Percentiles rank a stretch among this genome's conserved stretches.
These are phyloP conservation scores for Narthecium ossifragum DNA, from an alignment of 106 monocot genomes.

Conservation along the genomic window DNA sequence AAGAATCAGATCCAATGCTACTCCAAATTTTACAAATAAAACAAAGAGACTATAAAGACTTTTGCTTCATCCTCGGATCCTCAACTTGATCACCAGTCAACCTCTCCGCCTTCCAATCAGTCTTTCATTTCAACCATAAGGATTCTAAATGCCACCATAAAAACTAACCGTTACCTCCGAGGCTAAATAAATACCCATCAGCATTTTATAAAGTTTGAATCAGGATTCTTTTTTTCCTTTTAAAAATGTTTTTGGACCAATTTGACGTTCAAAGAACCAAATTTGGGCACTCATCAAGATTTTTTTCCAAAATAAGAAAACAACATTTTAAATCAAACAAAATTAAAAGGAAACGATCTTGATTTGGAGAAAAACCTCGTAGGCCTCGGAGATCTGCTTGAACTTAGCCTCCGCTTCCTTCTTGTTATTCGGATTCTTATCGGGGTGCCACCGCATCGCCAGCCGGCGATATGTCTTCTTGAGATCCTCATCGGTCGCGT, in stretches of 20 bases:
- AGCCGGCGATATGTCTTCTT: conserved; percentile 72
- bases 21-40: no score
- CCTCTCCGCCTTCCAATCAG: background rate
- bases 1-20: no score
- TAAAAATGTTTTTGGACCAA: no score
- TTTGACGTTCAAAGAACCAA: background rate
- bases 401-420: conserved; percentile 74
- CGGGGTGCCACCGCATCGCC: conserved; percentile 84
- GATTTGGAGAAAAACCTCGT: conserved; percentile 23
- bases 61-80: background rate
- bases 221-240: no score
- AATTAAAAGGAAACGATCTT: background rate
- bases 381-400: conserved; percentile 86
- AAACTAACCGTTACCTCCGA: no score
- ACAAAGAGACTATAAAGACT: background rate
- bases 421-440: conserved; percentile 65
- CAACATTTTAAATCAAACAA: background rate
- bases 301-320: background rate
- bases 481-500: conserved; percentile 67
- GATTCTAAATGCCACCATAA: background rate
- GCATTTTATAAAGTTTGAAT: no score
- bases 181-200: no score
- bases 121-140: conserved; percentile 1
- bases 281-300: background rate
- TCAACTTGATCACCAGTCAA: background rate